Conservation (phyloP, 768 basidiomycete genomes). For the Mycena latifolia region DNA sequence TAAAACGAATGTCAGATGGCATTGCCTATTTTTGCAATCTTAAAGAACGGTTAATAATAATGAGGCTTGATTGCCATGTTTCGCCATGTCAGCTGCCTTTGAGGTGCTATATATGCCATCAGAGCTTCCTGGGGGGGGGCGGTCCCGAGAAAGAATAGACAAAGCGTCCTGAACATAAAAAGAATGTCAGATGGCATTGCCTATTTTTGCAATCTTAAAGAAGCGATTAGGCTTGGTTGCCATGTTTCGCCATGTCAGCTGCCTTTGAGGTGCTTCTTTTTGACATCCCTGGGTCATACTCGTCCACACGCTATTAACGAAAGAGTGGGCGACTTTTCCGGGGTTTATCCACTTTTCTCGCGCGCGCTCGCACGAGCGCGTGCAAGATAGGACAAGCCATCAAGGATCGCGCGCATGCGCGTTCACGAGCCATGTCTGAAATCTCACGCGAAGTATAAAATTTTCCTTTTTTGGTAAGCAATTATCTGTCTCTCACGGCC, state of each 20-base stretch:
- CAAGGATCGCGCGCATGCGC: slow-evolving; percentile 10
- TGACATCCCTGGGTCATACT: slow-evolving; percentile 6
- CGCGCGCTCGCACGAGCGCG: slow-evolving; percentile 15
- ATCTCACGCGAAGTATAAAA: slow-evolving; percentile 13
- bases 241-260: slow-evolving; percentile 18
- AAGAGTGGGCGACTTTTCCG: slow-evolving; percentile 17
- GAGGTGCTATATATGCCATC: slow-evolving; percentile 14
- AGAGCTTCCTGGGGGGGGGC: slow-evolving; percentile 12
- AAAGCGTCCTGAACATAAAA: slow-evolving; percentile 11
- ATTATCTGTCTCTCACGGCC: neutral
- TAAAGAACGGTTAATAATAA: neutral
- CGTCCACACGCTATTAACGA: slow-evolving; percentile 14
- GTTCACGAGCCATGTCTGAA: slow-evolving; percentile 16
- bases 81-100: slow-evolving; percentile 22
- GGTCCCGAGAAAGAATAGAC: slow-evolving; percentile 13
- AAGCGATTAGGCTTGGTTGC: slow-evolving; percentile 8
- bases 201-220: slow-evolving; percentile 14
- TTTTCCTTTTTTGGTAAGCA: slow-evolving; percentile 7
- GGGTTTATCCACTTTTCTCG: slow-evolving; percentile 8
- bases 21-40: slow-evolving; percentile 18
- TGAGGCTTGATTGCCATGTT: slow-evolving; percentile 16
- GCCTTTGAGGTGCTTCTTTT: slow-evolving; percentile 19
- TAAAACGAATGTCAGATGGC: slow-evolving; percentile 15
- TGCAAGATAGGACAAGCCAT: slow-evolving; percentile 15
- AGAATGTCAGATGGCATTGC: slow-evolving; percentile 18